Evolutionary conservation across 495 filamentous ascomycete genomes (phyloP).

Genomic region (Hyaloscypha hepaticicola): DNA sequence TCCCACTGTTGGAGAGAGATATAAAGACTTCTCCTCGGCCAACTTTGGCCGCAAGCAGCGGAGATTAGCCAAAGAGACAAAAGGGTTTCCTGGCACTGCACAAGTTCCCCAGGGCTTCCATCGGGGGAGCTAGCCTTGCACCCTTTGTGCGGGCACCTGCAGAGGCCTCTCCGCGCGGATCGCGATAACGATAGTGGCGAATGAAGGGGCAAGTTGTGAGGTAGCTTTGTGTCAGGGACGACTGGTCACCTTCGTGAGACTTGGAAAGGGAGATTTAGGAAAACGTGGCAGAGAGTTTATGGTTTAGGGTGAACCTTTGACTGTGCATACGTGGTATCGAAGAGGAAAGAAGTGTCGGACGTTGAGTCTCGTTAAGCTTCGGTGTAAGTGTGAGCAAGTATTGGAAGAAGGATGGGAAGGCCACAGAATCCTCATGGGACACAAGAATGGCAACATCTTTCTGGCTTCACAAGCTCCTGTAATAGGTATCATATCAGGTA

Average conservation of each 20-base stretch:
- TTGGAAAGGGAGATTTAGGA: background rate
- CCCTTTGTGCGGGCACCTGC: too few relatives aligned
- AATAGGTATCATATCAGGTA: too few relatives aligned
- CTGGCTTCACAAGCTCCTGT: too few relatives aligned
- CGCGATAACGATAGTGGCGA: constrained; percentile 12
- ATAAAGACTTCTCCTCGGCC: too few relatives aligned
- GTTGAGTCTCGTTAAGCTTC: background rate
- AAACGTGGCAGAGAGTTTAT: background rate
- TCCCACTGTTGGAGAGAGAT: background rate
- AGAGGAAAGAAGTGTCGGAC: background rate
- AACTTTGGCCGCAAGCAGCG: too few relatives aligned
- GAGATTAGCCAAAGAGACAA: background rate
- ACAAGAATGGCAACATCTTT: too few relatives aligned
- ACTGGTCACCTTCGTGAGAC: background rate
- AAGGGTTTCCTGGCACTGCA: background rate
- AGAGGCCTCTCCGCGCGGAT: background rate
- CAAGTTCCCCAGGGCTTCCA: background rate
- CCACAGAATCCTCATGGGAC: too few relatives aligned
- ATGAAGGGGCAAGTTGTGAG: background rate
- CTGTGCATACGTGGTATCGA: background rate
- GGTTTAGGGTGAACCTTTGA: background rate
- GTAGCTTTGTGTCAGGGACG: background rate
- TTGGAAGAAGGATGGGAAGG: background rate
- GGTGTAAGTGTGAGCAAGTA: background rate
- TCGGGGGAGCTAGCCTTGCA: too few relatives aligned